Evolutionary conservation across 345 rosid genomes (phyloP), one percentile per base, ranked within the genome.

Genomic region (Eucalyptus tenuipes): DNA sequence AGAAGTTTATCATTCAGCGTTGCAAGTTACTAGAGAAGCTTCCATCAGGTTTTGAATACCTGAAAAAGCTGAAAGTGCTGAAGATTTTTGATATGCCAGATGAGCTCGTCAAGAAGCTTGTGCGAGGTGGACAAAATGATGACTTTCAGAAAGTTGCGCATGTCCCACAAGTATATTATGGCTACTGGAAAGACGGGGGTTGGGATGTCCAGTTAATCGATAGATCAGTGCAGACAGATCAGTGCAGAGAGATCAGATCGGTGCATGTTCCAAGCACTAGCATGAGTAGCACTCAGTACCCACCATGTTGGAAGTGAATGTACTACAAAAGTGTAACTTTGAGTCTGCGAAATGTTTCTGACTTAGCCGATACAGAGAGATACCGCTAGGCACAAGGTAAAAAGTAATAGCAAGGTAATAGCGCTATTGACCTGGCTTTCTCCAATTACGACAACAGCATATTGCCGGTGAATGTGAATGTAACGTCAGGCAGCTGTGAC

Each of bases 41-140:
- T 7, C 93, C 94, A 2, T 87, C 64, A 11, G 92, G 94, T 11
- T 89, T 93, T 13, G 90, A 91, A 68, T 87, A 89, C 33, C 80
- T 93, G 79, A 75, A 45, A 24, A 93, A 52, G 79, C 92, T 93
- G 6, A 88, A 91, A 59, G 90, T 90, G 13, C 88, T 91, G 13
- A 87, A 90, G 82, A 87, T 91, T 40, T 91, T 91, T 15, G 93
- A 90, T 33, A 89, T 91, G 93, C 91, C 93, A 3, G 89, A 53
- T 14, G 91, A 93, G 25, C 82, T 93, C 14, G 88, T 93, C 86
- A 80, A 86, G 81, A 91, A 87, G 20, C 55, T 90, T 64, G 27
- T 55, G 48, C 88, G 4, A 44, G 88, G 88, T n/a, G 89, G 10
- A 42, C 85, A 87, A 66, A 84, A 87, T 66, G 89, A 90, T 61